Evolutionary conservation across 371 early-diverging fungal genomes (phyloP).

Genomic region (Dinochytrium kinnereticum): DNA sequence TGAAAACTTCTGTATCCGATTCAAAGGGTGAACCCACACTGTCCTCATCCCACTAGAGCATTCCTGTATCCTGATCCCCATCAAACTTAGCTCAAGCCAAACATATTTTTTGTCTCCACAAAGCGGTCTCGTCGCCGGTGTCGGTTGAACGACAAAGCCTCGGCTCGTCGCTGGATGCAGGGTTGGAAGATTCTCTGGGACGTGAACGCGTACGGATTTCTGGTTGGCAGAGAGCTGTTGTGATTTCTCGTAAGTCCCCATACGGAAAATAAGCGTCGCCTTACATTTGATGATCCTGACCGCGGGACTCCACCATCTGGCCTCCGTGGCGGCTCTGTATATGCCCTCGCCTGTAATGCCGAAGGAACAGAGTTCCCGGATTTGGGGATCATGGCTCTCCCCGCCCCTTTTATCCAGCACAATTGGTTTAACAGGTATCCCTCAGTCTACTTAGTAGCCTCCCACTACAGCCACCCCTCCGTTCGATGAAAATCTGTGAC

Average conservation of each 20-base stretch:
- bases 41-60: neutral
- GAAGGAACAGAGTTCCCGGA: neutral
- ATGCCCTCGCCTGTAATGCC: neutral
- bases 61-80: conserved; percentile 4
- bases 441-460: too few relatives aligned
- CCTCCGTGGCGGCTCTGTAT: neutral
- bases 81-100: neutral
- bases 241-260: neutral
- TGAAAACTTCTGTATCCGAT: conserved; percentile 1
- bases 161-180: neutral
- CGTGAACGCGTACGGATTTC: neutral
- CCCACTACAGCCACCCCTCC: too few relatives aligned
- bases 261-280: neutral
- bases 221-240: neutral
- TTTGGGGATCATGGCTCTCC: neutral
- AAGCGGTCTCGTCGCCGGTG: neutral
- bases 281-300: neutral
- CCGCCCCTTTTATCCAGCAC: neutral
- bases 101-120: conserved; percentile 6
- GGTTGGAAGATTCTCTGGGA: too few relatives aligned
- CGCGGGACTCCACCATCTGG: neutral
- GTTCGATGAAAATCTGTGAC: too few relatives aligned
- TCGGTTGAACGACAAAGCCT: conserved; percentile 13
- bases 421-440: too few relatives aligned
- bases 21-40: neutral